These are phyloP conservation scores for Coemansia erecta DNA, from an alignment of 192 early-diverging fungal genomes.

Conservation along the genomic window DNA sequence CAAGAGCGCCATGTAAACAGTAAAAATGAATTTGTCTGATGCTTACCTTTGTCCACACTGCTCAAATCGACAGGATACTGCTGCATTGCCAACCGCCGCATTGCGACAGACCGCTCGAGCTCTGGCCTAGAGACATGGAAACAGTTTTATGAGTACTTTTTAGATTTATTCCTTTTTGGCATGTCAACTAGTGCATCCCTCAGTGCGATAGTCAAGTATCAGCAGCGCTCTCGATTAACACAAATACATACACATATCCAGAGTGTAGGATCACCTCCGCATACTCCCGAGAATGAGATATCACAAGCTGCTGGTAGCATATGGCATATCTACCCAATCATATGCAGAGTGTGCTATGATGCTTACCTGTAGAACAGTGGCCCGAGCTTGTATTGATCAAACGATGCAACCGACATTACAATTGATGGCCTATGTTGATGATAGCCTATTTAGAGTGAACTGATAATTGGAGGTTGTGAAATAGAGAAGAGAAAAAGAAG, in stretches of 20 bases:
- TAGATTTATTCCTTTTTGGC: neutral
- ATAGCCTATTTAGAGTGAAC: no score
- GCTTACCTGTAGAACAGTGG: conserved; percentile 46
- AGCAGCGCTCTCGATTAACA: no score
- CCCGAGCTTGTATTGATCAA: conserved; percentile 43
- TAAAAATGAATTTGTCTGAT: neutral
- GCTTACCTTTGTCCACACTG: conserved; percentile 40
- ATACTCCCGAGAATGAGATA: no score
- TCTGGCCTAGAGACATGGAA: conserved; percentile 23
- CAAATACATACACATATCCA: no score
- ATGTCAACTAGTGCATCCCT: no score
- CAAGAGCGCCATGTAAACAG: neutral
- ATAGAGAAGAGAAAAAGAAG: neutral
- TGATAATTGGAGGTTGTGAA: no score
- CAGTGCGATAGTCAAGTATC: no score
- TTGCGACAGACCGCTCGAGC: conserved; percentile 43
- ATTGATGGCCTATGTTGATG: neutral
- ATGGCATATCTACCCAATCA: no score
- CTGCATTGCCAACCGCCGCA: conserved; percentile 46
- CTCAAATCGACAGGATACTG: conserved; percentile 29
- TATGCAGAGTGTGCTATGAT: no score
- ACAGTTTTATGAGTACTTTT: neutral
- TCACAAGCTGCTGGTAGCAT: no score
- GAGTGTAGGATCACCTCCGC: no score
- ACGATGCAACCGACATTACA: conserved; percentile 17